Percentiles rank a stretch among this genome's conserved stretches.
phyloP scores from a whole-genome alignment of 805 yeast genomes.

The Clavispora vitiphila region DNA sequence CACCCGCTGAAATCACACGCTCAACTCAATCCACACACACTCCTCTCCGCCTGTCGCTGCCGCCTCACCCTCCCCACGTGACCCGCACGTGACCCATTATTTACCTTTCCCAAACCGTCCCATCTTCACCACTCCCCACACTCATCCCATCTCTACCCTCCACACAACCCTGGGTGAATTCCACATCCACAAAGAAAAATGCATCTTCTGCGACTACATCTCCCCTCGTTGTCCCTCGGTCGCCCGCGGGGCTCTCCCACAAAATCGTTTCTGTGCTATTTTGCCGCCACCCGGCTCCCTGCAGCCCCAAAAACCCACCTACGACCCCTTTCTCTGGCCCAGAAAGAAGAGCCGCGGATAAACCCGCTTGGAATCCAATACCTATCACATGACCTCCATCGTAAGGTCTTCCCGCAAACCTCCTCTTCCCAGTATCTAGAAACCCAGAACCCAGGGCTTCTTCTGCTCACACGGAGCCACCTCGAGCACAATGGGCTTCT shows the following conservation, averaged over 20 bases:
- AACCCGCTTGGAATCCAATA: slow-evolving; percentile 83
- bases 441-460: slow-evolving; percentile 26
- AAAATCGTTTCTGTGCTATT: not conserved
- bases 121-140: not conserved
- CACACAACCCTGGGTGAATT: too few relatives aligned
- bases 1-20: too few relatives aligned
- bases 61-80: not conserved
- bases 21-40: not conserved
- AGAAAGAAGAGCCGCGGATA: slow-evolving; percentile 43
- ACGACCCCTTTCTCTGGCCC: not conserved
- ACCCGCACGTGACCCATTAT: not conserved
- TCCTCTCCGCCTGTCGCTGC: not conserved
- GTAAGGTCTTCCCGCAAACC: slow-evolving; percentile 52
- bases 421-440: slow-evolving; percentile 23
- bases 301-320: not conserved
- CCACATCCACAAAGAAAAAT: too few relatives aligned
- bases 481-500: slow-evolving; percentile 59
- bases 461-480: slow-evolving; percentile 54
- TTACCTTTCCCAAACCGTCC: not conserved
- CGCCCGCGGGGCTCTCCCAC: not conserved
- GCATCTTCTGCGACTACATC: too few relatives aligned
- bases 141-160: not conserved
- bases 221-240: too few relatives aligned
- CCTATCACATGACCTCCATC: slow-evolving; percentile 52
- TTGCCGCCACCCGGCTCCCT: not conserved